Evolutionary conservation across 2,329 filamentous ascomycete genomes (phyloP).

Genomic region (Fusarium oligoseptatum): DNA sequence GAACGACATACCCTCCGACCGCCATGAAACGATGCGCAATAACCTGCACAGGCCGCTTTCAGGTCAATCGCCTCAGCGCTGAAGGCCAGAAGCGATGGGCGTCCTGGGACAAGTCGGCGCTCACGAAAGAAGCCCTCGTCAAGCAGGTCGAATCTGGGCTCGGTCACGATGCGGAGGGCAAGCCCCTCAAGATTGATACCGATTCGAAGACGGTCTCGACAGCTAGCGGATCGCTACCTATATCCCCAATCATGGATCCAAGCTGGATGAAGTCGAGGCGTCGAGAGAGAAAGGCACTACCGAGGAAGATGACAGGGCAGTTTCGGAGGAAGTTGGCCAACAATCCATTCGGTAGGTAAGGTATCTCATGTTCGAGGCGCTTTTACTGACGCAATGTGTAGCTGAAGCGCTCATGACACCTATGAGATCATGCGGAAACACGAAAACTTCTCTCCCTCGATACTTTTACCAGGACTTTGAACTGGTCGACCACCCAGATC

Average conservation of each 20-base stretch:
- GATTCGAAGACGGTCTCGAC: slow-evolving; percentile 61
- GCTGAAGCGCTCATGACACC: slow-evolving; percentile 73
- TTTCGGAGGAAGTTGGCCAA: slow-evolving; percentile 71
- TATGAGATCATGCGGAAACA: slow-evolving; percentile 67
- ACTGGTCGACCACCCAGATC: slow-evolving; percentile 67
- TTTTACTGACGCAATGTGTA: slow-evolving; percentile 46
- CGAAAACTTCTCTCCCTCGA: slow-evolving; percentile 63
- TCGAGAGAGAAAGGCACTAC: slow-evolving; percentile 52
- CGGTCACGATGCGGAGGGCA: slow-evolving; percentile 46
- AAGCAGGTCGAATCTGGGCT: slow-evolving; percentile 51
- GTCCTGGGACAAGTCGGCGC: slow-evolving; percentile 48
- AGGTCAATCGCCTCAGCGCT: neutral
- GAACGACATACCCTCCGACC: slow-evolving; percentile 14
- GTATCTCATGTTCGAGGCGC: neutral
- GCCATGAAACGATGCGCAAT: slow-evolving; percentile 48
- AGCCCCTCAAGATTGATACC: slow-evolving; percentile 53
- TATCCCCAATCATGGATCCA: slow-evolving; percentile 68
- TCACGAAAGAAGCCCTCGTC: slow-evolving; percentile 49
- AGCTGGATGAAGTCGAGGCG: slow-evolving; percentile 55
- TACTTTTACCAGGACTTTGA: slow-evolving; percentile 75
- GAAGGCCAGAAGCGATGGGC: slow-evolving; percentile 48
- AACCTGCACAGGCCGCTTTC: slow-evolving; percentile 30
- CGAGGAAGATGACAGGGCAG: slow-evolving; percentile 51
- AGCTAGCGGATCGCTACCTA: slow-evolving; percentile 60
- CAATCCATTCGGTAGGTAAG: slow-evolving; percentile 73